Conservation (phyloP, 495 filamentous ascomycete species). For the Lasiosphaeris hirsuta region DNA sequence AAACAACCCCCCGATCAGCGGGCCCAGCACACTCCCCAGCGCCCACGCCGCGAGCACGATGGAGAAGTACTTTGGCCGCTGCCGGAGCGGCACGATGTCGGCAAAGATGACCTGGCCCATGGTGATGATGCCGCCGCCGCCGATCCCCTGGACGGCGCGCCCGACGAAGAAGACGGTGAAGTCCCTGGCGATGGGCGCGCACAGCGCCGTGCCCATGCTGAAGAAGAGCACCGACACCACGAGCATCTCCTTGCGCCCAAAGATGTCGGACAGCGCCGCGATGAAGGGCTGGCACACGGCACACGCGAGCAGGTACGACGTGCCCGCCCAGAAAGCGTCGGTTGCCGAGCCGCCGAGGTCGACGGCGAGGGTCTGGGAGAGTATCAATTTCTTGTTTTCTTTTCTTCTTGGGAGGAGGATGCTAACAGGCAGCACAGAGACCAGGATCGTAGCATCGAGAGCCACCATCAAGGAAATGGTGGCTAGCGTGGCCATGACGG, state of each 20-base stretch:
- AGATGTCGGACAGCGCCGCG: slow-evolving; percentile 49
- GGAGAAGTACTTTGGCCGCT: slow-evolving; percentile 38
- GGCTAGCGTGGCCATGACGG: slow-evolving; percentile 43
- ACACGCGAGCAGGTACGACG: slow-evolving; percentile 48
- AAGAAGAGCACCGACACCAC: slow-evolving; percentile 40
- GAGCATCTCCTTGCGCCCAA: slow-evolving; percentile 48
- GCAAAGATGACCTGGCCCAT: slow-evolving; percentile 76
- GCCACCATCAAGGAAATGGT: slow-evolving; percentile 49
- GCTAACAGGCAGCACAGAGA: slow-evolving; percentile 41
- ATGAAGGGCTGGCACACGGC: slow-evolving; percentile 49
- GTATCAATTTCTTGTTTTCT: not conserved
- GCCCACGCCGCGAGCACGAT: slow-evolving; percentile 58
- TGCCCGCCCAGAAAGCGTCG: slow-evolving; percentile 55
- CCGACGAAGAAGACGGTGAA: slow-evolving; percentile 68
- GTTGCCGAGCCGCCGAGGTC: slow-evolving; percentile 44
- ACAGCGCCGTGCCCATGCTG: slow-evolving; percentile 43
- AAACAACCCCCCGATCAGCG: slow-evolving; percentile 73
- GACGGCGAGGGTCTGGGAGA: slow-evolving; percentile 29
- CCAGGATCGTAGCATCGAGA: slow-evolving; percentile 55
- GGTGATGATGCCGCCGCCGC: slow-evolving; percentile 77
- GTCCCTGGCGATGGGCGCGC: slow-evolving; percentile 33
- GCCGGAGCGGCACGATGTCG: slow-evolving; percentile 40
- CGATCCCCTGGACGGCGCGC: slow-evolving; percentile 75
- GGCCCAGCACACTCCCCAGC: slow-evolving; percentile 67
- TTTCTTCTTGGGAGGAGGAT: not conserved